A percentile compares a stretch with the other conserved stretches of the same genome.
Evolutionary conservation across 1,284 basidiomycete genomes (phyloP).

Genomic region (Porodaedalea pini): DNA sequence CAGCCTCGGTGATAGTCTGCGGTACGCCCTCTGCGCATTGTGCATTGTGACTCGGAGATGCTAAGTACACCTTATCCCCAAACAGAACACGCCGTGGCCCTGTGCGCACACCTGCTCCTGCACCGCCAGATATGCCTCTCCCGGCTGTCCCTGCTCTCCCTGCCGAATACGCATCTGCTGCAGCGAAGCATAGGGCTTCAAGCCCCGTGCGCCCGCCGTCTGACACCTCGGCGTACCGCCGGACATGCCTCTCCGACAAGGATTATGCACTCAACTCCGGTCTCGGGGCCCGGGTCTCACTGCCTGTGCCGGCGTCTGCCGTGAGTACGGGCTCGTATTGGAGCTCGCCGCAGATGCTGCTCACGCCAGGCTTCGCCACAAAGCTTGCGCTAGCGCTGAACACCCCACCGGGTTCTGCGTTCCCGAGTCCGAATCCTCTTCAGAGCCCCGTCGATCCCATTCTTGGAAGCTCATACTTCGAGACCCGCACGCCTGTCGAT

Average conservation of each 20-base stretch:
- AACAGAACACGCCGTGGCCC: conserved; percentile 31
- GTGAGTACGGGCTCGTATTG: not conserved
- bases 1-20: conserved; percentile 36
- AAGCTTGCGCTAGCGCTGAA: conserved; percentile 16
- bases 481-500: conserved; percentile 12
- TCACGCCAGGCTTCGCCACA: conserved; percentile 18
- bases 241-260: conserved; percentile 4
- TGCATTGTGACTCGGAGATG: not conserved
- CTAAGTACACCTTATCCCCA: not conserved
- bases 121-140: conserved; percentile 34
- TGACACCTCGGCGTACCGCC: conserved; percentile 17
- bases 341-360: conserved; percentile 14
- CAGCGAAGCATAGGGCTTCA: conserved; percentile 18
- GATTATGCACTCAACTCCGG: conserved; percentile 4
- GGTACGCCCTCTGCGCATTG: conserved; percentile 30
- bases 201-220: conserved; percentile 24
- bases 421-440: conserved; percentile 14
- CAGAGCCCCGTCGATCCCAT: conserved; percentile 22
- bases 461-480: conserved; percentile 20
- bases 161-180: not conserved
- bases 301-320: conserved; percentile 5
- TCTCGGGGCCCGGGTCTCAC: not conserved
- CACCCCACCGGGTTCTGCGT: conserved; percentile 17
- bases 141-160: conserved; percentile 30
- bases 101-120: conserved; percentile 31